A percentile compares a stretch with the other conserved stretches of the same genome.
These are phyloP conservation scores for Pyrrhoderma noxium DNA, from an alignment of 1,284 basidiomycete genomes.

Conservation along the genomic window DNA sequence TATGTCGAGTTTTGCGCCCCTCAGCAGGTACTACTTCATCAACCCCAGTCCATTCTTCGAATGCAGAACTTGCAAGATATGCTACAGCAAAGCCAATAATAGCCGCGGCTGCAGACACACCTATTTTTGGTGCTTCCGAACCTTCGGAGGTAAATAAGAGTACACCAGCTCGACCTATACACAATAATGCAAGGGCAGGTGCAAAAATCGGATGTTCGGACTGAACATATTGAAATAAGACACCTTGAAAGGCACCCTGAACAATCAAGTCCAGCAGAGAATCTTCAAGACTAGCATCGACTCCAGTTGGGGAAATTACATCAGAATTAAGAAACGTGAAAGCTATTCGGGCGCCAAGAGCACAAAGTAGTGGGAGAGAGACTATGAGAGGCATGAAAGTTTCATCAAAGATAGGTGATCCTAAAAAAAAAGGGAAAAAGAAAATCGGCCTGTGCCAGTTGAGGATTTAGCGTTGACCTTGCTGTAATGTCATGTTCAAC, in stretches of 20 bases:
- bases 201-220: constrained; percentile 46
- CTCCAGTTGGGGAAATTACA: not conserved
- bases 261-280: constrained; percentile 51
- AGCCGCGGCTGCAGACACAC: constrained; percentile 30
- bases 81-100: constrained; percentile 11
- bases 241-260: constrained; percentile 66
- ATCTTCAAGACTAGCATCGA: constrained; percentile 20
- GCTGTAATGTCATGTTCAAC: not conserved
- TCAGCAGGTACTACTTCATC: constrained; percentile 9
- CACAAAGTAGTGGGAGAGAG: constrained; percentile 38
- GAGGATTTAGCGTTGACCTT: constrained; percentile 8
- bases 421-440: not conserved
- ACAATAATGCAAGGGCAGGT: constrained; percentile 46
- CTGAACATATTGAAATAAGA: constrained; percentile 60
- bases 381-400: constrained; percentile 27
- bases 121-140: constrained; percentile 46
- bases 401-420: constrained; percentile 1
- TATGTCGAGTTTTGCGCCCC: not conserved
- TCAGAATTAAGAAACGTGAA: constrained; percentile 46
- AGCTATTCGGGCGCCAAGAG: constrained; percentile 61
- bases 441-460: not conserved
- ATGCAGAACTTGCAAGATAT: constrained; percentile 4
- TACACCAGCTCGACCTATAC: constrained; percentile 45
- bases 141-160: constrained; percentile 51
- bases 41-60: constrained; percentile 9